These are phyloP conservation scores for Sesbania bispinosa DNA, from an alignment of 306 rosid species.

Conservation along the genomic window DNA sequence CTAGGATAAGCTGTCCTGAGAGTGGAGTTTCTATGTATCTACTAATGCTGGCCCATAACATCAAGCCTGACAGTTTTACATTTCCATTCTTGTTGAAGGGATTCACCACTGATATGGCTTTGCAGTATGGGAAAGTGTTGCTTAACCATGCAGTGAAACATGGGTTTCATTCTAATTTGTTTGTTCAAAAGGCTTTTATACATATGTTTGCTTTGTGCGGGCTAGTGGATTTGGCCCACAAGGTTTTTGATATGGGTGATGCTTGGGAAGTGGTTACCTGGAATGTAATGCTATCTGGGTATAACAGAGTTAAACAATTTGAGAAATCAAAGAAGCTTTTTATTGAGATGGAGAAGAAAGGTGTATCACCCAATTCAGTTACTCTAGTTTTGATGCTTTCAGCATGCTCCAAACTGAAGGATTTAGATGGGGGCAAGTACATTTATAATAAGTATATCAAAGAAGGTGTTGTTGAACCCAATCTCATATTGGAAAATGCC, in stretches of 20 bases:
- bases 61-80: constrained; percentile 63
- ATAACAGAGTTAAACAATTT: constrained; percentile 56
- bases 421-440: constrained; percentile 59
- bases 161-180: constrained; percentile 62
- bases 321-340: constrained; percentile 66
- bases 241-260: constrained; percentile 48
- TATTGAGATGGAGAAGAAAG: constrained; percentile 51
- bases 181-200: constrained; percentile 68
- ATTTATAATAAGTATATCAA: constrained; percentile 40
- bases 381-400: constrained; percentile 72
- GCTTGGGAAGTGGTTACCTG: constrained; percentile 70
- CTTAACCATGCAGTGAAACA: constrained; percentile 63
- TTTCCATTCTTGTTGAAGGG: constrained; percentile 83
- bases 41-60: constrained; percentile 46
- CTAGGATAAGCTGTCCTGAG: constrained; percentile 42
- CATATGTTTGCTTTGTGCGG: constrained; percentile 59
- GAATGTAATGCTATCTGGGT: constrained; percentile 79
- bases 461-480: constrained; percentile 42
- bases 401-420: constrained; percentile 77
- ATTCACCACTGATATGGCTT: constrained; percentile 32
- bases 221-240: constrained; percentile 53
- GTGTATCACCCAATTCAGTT: constrained; percentile 64
- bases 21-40: constrained; percentile 58
- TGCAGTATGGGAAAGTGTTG: constrained; percentile 50
- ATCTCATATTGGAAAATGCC: constrained; percentile 66